Evolutionary conservation across 106 monocot genomes (phyloP).

Genomic region (Dioscorea zingiberensis): DNA sequence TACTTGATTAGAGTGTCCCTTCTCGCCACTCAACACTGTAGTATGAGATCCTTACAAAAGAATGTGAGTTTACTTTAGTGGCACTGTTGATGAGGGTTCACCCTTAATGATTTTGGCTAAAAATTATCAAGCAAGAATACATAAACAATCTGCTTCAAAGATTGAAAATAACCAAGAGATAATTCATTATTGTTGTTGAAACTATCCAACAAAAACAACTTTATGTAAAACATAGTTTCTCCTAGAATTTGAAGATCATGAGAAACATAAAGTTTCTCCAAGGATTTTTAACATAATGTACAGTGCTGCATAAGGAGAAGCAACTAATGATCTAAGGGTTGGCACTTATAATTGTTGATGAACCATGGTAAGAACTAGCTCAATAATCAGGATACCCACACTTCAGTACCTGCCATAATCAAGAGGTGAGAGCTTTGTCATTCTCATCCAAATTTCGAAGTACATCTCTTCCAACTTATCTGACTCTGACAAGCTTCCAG

Average conservation of each 20-base stretch:
- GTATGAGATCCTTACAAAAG: no score
- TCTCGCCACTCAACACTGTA: no score
- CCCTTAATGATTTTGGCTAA: background rate
- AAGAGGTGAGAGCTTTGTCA: background rate
- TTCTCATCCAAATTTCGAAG: slow-evolving; percentile 25
- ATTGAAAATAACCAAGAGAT: background rate
- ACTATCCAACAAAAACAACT: no score
- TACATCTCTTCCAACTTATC: slow-evolving; percentile 32
- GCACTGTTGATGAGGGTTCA: no score
- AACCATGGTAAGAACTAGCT: background rate
- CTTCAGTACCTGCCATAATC: background rate
- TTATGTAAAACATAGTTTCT: no score
- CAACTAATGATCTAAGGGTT: background rate
- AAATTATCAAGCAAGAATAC: background rate
- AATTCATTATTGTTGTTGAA: background rate
- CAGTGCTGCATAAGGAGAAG: no score
- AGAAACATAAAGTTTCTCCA: no score
- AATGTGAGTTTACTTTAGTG: no score
- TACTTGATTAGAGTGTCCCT: no score
- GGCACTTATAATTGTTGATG: background rate
- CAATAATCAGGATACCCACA: background rate
- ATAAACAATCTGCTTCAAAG: background rate
- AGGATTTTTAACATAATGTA: no score
- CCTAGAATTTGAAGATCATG: no score
- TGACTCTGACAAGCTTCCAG: slow-evolving; percentile 30